Conservation (phyloP, 345 rosid species). For the Anacardium occidentale region DNA sequence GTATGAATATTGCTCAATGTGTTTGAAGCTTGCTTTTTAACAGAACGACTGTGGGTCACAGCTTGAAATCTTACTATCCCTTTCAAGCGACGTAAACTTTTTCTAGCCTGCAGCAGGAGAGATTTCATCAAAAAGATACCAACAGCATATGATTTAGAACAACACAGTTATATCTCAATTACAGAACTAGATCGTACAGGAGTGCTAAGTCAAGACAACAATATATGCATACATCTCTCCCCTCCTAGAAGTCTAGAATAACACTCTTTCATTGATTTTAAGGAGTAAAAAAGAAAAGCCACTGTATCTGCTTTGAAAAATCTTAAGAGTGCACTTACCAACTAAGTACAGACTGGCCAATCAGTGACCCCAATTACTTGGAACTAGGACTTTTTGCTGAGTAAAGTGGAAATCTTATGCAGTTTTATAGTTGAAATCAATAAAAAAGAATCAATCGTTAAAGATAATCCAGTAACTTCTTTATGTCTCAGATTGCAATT, state of each 20-base stretch:
- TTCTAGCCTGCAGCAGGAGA: constrained; percentile 62
- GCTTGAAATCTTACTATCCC: constrained; percentile 57
- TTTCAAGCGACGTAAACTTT: constrained; percentile 58
- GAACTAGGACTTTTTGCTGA: constrained; percentile 4
- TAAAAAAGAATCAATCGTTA: background rate
- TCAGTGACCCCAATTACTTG: constrained; percentile 4
- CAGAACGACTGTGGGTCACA: constrained; percentile 39
- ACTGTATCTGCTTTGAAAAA: no score
- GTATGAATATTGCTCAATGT: constrained; percentile 72
- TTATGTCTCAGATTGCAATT: no score
- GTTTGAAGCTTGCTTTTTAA: constrained; percentile 60
- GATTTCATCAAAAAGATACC: background rate
- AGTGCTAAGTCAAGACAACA: background rate
- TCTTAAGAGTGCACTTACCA: background rate
- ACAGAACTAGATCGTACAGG: background rate
- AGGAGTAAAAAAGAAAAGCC: background rate
- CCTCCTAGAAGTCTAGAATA: background rate
- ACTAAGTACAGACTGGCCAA: background rate
- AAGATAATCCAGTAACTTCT: no score
- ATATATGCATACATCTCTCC: background rate
- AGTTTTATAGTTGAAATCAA: background rate
- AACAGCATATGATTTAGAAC: constrained; percentile 3
- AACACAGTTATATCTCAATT: background rate
- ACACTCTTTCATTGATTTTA: background rate
- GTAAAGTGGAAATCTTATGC: background rate